Base-by-base conservation (phyloP, 1,139 yeast species). In the Zygoascus hellenicus region DNA sequence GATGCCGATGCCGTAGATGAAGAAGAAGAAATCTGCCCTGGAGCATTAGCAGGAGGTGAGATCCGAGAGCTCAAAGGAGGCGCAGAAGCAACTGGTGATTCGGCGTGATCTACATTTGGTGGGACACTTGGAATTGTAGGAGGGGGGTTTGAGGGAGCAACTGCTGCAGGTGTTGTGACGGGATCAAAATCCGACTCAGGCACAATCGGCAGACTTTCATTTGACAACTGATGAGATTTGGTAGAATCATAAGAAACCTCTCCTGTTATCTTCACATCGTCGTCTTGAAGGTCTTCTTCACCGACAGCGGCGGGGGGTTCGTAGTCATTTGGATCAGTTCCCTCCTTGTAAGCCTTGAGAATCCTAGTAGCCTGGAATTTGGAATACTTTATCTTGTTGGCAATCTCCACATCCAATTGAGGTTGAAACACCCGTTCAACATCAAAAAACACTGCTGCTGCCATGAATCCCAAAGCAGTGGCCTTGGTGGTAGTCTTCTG, bases 361-460 rank as follows among this genome's bases (percentile, higher is more conserved):
- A 80, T 79, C 38, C 83, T 62, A 10, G 78, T 71, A 3, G 82
- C 79, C 52, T 80, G 83, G 56, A 66, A 80, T 58, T 80, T 80
- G 9, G 81, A 73, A 55, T 75, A 80, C 60, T 75, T 77, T 42
- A 71, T 66, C 58, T 75, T 76, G 45, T 71, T 70, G 4, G 51
- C 41, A 6, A 65, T 51, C n/a, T 60, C 66, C n/a, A 51, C 33
- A 6, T 59, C 59, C 39, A 62, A 48, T 13, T 45, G 35, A 7
- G 49, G 48, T 11, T 64, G 67, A 43, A 72, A 72, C 15, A 76
- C 61, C 32, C 69, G 66, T 42, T 75, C 58, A 7, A 78, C 58
- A 14, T 72, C 76, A 43, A 74, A 65, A 53, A 80, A 78, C 30
- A 71, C 70, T 0, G 74, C 66, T 2, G 78, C 73, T 0, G 82